Percentiles rank a stretch among this genome's conserved stretches.
Conservation (phyloP, 2,329 filamentous ascomycete species). For the Sporothrix sp. region DNA sequence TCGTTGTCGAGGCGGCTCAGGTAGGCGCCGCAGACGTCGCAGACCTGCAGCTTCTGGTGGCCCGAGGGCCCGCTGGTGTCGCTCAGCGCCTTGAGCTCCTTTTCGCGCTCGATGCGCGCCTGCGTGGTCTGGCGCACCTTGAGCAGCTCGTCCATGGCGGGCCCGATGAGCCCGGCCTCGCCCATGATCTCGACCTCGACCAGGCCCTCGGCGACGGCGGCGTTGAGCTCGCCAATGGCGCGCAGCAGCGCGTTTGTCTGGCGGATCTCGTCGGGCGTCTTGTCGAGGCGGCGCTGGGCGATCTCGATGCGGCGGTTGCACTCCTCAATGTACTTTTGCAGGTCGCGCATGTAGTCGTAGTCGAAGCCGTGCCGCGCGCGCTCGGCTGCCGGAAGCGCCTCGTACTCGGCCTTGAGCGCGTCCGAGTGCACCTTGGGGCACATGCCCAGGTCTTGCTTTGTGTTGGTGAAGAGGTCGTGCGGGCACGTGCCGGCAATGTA, state of each 20-base stretch:
- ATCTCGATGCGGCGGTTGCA: slow-evolving; percentile 90
- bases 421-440: slow-evolving; percentile 87
- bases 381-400: slow-evolving; percentile 59
- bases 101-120: slow-evolving; percentile 73
- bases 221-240: slow-evolving; percentile 69
- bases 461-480: slow-evolving; percentile 98
- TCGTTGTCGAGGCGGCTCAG: slow-evolving; percentile 90
- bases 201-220: slow-evolving; percentile 71
- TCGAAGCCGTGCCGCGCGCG: slow-evolving; percentile 80
- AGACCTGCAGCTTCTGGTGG: slow-evolving; percentile 96
- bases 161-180: slow-evolving; percentile 68
- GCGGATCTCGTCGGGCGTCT: slow-evolving; percentile 93
- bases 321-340: slow-evolving; percentile 93
- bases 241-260: slow-evolving; percentile 89
- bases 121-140: slow-evolving; percentile 72
- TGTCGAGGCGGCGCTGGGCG: slow-evolving; percentile 83
- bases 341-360: slow-evolving; percentile 91
- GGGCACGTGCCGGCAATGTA: slow-evolving; percentile 91
- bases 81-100: slow-evolving; percentile 78
- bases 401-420: slow-evolving; percentile 80
- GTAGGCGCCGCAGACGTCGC: slow-evolving; percentile 96
- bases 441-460: slow-evolving; percentile 88
- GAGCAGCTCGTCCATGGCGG: slow-evolving; percentile 80
- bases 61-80: slow-evolving; percentile 89
- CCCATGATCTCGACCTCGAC: slow-evolving; percentile 79